These are phyloP conservation scores for Phenoliferia sp. DNA, from an alignment of 1,284 basidiomycete genomes.

Conservation along the genomic window DNA sequence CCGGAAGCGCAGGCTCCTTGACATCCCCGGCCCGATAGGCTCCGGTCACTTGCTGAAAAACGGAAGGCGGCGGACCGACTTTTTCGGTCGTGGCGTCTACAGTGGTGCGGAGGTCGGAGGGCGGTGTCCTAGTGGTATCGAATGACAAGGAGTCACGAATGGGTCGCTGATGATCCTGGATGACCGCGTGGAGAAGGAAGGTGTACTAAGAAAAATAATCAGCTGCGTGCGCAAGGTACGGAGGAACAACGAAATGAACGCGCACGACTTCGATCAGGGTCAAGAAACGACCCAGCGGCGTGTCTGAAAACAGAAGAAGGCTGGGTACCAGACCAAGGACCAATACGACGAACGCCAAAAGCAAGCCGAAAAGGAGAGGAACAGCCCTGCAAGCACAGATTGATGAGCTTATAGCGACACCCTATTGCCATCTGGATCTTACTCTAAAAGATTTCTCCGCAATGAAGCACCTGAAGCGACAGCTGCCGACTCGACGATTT, in stretches of 20 bases:
- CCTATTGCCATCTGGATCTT: background rate
- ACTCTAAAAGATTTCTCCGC: background rate
- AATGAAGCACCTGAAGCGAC: background rate
- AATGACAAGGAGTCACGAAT: conserved; percentile 4
- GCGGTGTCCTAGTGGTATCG: background rate
- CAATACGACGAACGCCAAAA: background rate
- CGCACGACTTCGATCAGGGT: conserved; percentile 6
- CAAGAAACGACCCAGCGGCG: conserved; percentile 3
- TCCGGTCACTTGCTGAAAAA: background rate
- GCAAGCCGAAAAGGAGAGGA: background rate
- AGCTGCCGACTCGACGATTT: background rate
- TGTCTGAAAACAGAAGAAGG: background rate
- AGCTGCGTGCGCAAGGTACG: background rate
- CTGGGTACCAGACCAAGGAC: background rate
- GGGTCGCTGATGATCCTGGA: background rate
- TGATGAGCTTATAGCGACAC: background rate
- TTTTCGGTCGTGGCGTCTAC: background rate
- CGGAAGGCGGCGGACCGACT: background rate
- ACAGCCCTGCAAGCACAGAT: background rate
- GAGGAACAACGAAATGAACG: background rate
- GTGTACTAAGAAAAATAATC: background rate
- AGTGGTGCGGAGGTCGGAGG: background rate
- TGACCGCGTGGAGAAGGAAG: conserved; percentile 5
- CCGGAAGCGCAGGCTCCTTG: background rate
- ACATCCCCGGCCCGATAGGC: background rate